These are phyloP conservation scores for Talaromyces funiculosus DNA, from an alignment of 2,329 filamentous ascomycete species.

Conservation along the genomic window DNA sequence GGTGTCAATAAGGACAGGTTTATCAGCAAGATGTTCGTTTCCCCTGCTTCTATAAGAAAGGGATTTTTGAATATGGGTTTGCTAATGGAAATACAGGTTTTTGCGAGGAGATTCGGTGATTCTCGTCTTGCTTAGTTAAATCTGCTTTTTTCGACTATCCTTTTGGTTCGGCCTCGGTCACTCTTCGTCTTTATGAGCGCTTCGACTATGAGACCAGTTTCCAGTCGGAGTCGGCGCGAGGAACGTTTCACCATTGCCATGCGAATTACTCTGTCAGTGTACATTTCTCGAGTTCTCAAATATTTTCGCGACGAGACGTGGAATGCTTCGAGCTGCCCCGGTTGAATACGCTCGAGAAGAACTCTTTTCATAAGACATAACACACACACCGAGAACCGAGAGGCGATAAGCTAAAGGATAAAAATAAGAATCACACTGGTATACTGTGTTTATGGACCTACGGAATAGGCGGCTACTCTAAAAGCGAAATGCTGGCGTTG, in stretches of 20 bases:
- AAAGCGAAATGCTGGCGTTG: constrained; percentile 8
- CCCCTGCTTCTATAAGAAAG: not conserved
- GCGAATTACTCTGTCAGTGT: too few species aligned
- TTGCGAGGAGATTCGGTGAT: constrained; percentile 83
- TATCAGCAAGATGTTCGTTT: constrained; percentile 86
- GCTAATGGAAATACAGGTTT: constrained; percentile 54
- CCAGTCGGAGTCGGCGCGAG: too few species aligned
- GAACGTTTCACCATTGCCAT: too few species aligned
- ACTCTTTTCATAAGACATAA: not conserved
- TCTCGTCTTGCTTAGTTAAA: constrained; percentile 73
- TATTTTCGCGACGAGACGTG: not conserved
- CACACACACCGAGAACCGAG: not conserved
- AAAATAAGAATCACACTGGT: not conserved
- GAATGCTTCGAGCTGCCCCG: too few species aligned
- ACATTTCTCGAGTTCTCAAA: too few species aligned
- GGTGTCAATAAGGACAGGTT: constrained; percentile 98
- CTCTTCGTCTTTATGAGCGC: not conserved
- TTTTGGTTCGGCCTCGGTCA: constrained; percentile 1
- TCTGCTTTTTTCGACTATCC: constrained; percentile 4
- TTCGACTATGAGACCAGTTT: too few species aligned
- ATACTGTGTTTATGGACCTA: not conserved
- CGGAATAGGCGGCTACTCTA: constrained; percentile 2
- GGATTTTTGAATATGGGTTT: too few species aligned
- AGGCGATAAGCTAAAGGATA: not conserved
- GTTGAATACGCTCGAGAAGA: too few species aligned